Percentiles rank a stretch among this genome's conserved stretches.
phyloP scores from a whole-genome alignment of 768 basidiomycete genomes.

The Pleurotus citrinopileatus region DNA sequence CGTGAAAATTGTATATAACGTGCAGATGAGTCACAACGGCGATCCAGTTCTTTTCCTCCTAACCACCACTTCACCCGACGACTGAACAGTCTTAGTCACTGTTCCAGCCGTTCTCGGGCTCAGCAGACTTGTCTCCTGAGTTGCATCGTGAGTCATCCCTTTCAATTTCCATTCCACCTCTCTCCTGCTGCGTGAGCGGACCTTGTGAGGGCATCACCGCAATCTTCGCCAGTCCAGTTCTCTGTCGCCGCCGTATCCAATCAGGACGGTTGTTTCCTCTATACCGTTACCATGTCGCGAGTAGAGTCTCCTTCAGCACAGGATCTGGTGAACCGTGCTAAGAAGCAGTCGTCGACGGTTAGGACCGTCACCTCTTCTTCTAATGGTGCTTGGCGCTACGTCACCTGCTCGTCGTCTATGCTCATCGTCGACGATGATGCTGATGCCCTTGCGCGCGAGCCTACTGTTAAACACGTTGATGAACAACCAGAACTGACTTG shows the following conservation, averaged over 20 bases:
- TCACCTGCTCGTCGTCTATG: constrained; percentile 8
- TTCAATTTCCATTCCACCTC: not conserved
- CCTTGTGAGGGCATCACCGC: not conserved
- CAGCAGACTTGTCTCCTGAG: constrained; percentile 8
- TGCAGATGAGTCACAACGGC: constrained; percentile 2
- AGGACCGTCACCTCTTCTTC: constrained; percentile 7
- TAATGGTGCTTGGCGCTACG: constrained; percentile 10
- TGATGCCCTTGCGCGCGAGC: not conserved
- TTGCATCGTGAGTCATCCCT: constrained; percentile 6
- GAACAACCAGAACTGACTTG: constrained; percentile 49
- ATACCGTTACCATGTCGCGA: not conserved
- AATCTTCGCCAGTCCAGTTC: not conserved
- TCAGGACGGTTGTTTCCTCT: not conserved
- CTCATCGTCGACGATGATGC: not conserved
- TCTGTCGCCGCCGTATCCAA: not conserved
- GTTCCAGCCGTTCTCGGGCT: constrained; percentile 6
- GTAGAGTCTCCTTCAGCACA: not conserved
- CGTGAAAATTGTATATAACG: constrained; percentile 3
- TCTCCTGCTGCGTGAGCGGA: not conserved
- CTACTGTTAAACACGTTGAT: constrained; percentile 12
- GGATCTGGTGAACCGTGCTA: not conserved
- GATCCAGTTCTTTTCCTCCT: not conserved
- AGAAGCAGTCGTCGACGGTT: constrained; percentile 3
- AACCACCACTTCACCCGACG: constrained; percentile 6
- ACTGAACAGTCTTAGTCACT: constrained; percentile 2